phyloP scores from a whole-genome alignment of 1,284 basidiomycete genomes.

The Boletus subluridellus region DNA sequence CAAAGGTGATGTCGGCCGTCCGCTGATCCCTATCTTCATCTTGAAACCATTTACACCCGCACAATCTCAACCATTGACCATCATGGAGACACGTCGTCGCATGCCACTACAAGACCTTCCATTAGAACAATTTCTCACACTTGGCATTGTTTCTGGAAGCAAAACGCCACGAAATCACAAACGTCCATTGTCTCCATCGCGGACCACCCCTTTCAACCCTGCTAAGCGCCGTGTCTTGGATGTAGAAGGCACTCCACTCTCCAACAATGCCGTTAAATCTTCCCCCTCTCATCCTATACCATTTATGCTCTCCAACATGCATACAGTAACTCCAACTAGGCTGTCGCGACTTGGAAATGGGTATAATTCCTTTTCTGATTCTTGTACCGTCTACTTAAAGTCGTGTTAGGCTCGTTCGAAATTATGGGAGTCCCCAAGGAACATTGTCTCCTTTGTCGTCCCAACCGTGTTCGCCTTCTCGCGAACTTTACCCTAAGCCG shows the following conservation, averaged over 20 bases:
- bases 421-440: constrained; percentile 7
- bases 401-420: constrained; percentile 15
- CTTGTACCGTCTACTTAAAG: background rate
- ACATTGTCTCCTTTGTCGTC: constrained; percentile 16
- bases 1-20: constrained; percentile 27
- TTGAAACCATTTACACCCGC: constrained; percentile 7
- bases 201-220: constrained; percentile 50
- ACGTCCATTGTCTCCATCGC: constrained; percentile 54
- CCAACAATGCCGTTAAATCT: constrained; percentile 12
- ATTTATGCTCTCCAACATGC: constrained; percentile 15
- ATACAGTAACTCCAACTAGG: constrained; percentile 21
- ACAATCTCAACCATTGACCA: constrained; percentile 12
- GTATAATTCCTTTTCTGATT: constrained; percentile 11
- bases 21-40: constrained; percentile 26
- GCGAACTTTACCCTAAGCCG: constrained; percentile 27
- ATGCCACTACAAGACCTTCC: constrained; percentile 55
- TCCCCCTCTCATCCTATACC: constrained; percentile 22
- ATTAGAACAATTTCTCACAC: constrained; percentile 49
- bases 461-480: constrained; percentile 18
- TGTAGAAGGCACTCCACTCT: constrained; percentile 47
- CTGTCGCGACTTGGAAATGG: constrained; percentile 26
- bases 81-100: constrained; percentile 37
- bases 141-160: constrained; percentile 24
- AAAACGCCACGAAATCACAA: constrained; percentile 36
- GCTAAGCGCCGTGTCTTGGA: constrained; percentile 67